Conservation (phyloP, 768 basidiomycete genomes). For the Lactarius trivialis region DNA sequence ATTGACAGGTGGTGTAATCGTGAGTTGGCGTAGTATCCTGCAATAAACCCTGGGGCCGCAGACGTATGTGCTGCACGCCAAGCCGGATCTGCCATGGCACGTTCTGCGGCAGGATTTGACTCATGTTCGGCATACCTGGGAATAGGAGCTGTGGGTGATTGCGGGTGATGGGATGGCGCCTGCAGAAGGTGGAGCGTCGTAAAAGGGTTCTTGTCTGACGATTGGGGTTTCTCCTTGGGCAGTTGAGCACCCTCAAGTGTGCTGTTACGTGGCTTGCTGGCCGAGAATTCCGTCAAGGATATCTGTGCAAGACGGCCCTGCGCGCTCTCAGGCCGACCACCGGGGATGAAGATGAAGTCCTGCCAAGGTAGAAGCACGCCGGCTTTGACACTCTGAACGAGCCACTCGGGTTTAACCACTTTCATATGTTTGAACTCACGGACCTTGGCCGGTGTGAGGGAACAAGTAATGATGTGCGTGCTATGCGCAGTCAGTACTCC, state of each 20-base stretch:
- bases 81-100: conserved; percentile 73
- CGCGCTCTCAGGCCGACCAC: conserved; percentile 40
- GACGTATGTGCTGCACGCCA: conserved; percentile 91
- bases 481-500: conserved; percentile 32
- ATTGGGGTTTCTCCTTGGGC: background rate
- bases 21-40: conserved; percentile 63
- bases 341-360: conserved; percentile 55
- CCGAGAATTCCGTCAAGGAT: conserved; percentile 28
- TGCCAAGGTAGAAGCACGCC: conserved; percentile 74
- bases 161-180: conserved; percentile 38
- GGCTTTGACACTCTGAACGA: conserved; percentile 68
- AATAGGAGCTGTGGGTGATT: conserved; percentile 40
- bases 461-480: conserved; percentile 88
- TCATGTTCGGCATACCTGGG: conserved; percentile 61
- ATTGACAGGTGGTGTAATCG: conserved; percentile 88
- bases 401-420: conserved; percentile 84
- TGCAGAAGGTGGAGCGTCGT: conserved; percentile 21
- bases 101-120: conserved; percentile 67
- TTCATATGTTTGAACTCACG: conserved; percentile 87
- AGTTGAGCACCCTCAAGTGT: background rate
- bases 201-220: background rate
- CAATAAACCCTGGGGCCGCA: conserved; percentile 77
- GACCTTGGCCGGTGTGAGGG: conserved; percentile 84
- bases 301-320: conserved; percentile 43
- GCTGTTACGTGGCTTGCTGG: conserved; percentile 12